These are phyloP conservation scores for Aquanectria penicillioides DNA, from an alignment of 2,329 filamentous ascomycete species.

Conservation along the genomic window DNA sequence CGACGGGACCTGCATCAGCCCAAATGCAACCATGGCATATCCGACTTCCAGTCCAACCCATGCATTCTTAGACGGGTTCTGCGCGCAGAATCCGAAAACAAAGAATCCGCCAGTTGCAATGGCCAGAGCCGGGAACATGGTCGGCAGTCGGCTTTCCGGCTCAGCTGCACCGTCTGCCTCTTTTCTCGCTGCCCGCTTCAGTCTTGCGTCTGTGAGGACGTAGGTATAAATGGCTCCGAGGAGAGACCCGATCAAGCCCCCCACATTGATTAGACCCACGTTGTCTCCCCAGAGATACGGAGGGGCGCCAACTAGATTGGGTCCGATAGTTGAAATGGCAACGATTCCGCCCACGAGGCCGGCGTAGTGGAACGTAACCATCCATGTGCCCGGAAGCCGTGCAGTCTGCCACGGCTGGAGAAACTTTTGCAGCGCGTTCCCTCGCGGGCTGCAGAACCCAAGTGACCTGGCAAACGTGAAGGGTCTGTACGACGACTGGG, in stretches of 20 bases:
- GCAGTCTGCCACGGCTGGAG: conserved; percentile 29
- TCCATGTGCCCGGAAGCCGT: conserved; percentile 46
- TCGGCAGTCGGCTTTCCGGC: conserved; percentile 45
- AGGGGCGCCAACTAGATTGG: conserved; percentile 40
- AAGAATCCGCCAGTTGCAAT: conserved; percentile 47
- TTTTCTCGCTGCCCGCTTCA: conserved; percentile 34
- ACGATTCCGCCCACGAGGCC: conserved; percentile 49
- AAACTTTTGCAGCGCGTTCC: conserved; percentile 9
- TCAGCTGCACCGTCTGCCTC: conserved; percentile 45
- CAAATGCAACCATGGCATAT: conserved; percentile 50
- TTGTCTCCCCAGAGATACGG: conserved; percentile 49
- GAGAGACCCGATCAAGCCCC: conserved; percentile 44
- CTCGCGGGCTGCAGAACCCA: conserved; percentile 20
- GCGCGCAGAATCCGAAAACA: conserved; percentile 50
- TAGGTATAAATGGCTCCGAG: conserved; percentile 42
- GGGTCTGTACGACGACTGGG: background rate
- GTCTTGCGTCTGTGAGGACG: conserved; percentile 35
- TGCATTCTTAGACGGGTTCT: conserved; percentile 39
- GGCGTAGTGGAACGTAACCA: conserved; percentile 51
- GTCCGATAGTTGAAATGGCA: conserved; percentile 48
- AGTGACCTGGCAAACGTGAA: conserved; percentile 22
- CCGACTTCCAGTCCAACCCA: conserved; percentile 50
- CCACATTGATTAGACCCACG: conserved; percentile 48
- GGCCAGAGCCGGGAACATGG: conserved; percentile 43
- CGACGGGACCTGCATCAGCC: conserved; percentile 50